Base-by-base conservation (phyloP, 192 early-diverging fungal species). In the Backusella australiensis region DNA sequence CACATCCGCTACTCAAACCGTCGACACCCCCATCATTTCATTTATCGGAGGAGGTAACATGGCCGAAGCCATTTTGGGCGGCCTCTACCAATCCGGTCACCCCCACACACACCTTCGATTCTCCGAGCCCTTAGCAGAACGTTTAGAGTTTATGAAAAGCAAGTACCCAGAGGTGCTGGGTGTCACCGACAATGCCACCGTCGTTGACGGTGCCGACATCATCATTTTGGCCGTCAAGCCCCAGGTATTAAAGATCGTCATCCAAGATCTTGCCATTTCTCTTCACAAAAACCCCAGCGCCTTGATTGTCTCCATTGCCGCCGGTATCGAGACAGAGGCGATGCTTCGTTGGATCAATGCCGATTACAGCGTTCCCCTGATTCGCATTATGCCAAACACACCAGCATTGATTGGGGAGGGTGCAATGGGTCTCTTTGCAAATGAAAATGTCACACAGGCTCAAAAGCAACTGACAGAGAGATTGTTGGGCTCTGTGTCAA, bases 31-130 rank as follows among this genome's bases (percentile, higher is more conserved):
- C 14, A 76, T 66, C 65, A 85, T 94, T 46, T 81, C 85, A 67
- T 93, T 94, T 81, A 93, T 94, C 74, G 96, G 96, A 78, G 96
- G 96, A 65, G 97, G 97, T 69, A 96, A 98, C 84, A 98, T 98
- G 97, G 95, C 94, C 44, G 90, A 91, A 73, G 94, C 97, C 75
- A 97, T 98, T 72, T 88, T 97, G 38, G 95, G 93, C 7, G 97
- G 97, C n/a, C 88, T 98, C 34, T 82, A 96, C 69, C 84, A 91
- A 77, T 89, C 83, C 9, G 93, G 93, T 11, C 93, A 92, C 80
- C 89, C 90, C 0, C 72, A 87, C 19, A 74, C 85, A 11, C 87
- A 91, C 73, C 85, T 95, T 12, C 86, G 86, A 34, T 93, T 96
- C 49, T 93, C 93, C 5, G 97, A 98, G 75, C 94, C 95, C 11